A percentile compares a stretch with the other conserved stretches of the same genome.
Conservation (phyloP, 73 alveolate species). For the Blepharisma stoltei region DNA sequence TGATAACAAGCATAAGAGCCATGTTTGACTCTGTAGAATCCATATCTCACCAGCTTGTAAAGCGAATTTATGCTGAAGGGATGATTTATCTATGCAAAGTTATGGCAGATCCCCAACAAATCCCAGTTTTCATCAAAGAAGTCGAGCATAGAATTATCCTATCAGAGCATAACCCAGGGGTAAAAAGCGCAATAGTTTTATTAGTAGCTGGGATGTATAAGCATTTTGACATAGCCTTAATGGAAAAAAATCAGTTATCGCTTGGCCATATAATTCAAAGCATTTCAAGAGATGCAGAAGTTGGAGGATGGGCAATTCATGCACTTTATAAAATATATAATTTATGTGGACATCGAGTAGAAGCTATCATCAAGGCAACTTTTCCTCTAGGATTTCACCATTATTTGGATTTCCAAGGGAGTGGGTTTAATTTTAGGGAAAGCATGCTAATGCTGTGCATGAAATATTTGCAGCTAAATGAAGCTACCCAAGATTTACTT, state of each 20-base stretch:
- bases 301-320: slow-evolving; percentile 28
- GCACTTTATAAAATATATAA: background rate
- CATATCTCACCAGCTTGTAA: background rate
- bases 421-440: background rate
- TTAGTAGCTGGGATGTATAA: slow-evolving; percentile 9
- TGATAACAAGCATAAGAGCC: background rate
- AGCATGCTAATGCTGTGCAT: slow-evolving; percentile 2
- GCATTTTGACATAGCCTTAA: background rate
- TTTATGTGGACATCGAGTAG: background rate
- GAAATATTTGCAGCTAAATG: background rate
- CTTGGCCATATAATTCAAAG: slow-evolving; percentile 29
- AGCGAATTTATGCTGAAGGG: background rate
- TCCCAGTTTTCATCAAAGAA: slow-evolving; percentile 29
- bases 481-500: background rate
- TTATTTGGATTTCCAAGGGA: background rate
- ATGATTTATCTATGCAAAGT: slow-evolving; percentile 28
- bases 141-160: slow-evolving; percentile 15
- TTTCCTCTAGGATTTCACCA: slow-evolving; percentile 26
- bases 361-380: slow-evolving; percentile 8
- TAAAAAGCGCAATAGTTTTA: slow-evolving; percentile 12
- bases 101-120: slow-evolving; percentile 12
- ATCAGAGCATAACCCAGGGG: slow-evolving; percentile 3
- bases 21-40: slow-evolving; percentile 14
- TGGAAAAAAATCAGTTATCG: slow-evolving; percentile 8
- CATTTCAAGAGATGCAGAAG: slow-evolving; percentile 18